Conservation (phyloP, 805 yeast genomes). For the Lipomyces oligophaga region DNA sequence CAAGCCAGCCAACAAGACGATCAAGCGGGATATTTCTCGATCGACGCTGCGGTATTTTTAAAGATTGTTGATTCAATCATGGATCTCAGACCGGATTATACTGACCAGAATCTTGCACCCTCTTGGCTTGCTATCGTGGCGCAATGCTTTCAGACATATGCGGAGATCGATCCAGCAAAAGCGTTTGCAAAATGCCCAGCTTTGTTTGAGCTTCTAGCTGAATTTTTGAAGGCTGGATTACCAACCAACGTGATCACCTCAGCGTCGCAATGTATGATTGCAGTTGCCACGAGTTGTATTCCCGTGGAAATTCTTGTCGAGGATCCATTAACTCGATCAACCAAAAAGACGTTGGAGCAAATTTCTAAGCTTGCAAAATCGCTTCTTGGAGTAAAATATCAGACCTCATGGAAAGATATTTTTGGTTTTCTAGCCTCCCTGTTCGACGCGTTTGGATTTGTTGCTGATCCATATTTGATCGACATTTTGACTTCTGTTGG, state of each 20-base stretch:
- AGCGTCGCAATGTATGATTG: conserved; percentile 83
- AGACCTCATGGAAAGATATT: conserved; percentile 69
- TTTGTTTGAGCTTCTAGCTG: conserved; percentile 53
- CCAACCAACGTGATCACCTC: conserved; percentile 60
- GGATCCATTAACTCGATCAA: conserved; percentile 29
- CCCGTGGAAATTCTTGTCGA: conserved; percentile 55
- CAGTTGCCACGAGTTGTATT: conserved; percentile 64
- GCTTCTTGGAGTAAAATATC: conserved; percentile 50
- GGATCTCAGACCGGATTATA: conserved; percentile 73
- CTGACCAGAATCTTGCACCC: conserved; percentile 82
- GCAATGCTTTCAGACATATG: conserved; percentile 61
- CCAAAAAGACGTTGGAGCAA: conserved; percentile 45
- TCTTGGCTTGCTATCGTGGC: conserved; percentile 95
- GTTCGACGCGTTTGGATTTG: conserved; percentile 53
- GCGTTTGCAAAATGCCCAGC: conserved; percentile 57
- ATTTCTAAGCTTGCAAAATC: conserved; percentile 27
- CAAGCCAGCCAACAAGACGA: conserved; percentile 41
- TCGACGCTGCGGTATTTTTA: conserved; percentile 59
- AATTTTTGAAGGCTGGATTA: conserved; percentile 65
- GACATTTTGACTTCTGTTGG: conserved; percentile 70
- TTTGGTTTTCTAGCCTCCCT: conserved; percentile 63
- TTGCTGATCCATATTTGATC: conserved; percentile 68
- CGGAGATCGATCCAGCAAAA: conserved; percentile 48
- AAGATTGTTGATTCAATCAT: conserved; percentile 67
- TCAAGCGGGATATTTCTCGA: too few species aligned